Conservation (phyloP, 306 rosid species). For the Trifolium fragiferum region DNA sequence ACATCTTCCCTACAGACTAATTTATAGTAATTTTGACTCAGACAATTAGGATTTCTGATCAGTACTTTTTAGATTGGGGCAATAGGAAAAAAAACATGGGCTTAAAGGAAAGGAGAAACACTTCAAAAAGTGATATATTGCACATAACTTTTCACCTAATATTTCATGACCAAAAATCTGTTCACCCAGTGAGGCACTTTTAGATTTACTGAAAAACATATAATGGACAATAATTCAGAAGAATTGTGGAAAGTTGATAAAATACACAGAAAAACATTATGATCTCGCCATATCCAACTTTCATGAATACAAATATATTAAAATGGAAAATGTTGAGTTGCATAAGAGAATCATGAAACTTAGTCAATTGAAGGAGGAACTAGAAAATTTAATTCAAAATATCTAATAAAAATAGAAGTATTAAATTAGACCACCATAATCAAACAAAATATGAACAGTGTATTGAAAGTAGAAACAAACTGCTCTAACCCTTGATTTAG, state of each 20-base stretch:
- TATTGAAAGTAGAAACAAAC: slow-evolving; percentile 43
- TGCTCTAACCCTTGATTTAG: slow-evolving; percentile 70
- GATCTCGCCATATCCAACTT: slow-evolving; percentile 30
- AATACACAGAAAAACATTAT: slow-evolving; percentile 16
- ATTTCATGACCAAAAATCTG: slow-evolving; percentile 12
- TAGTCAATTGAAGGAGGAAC: slow-evolving; percentile 12
- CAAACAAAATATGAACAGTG: slow-evolving; percentile 17
- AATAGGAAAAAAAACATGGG: background rate
- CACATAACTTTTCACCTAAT: slow-evolving; percentile 7
- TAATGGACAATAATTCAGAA: background rate
- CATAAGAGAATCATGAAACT: slow-evolving; percentile 9
- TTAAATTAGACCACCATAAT: slow-evolving; percentile 13
- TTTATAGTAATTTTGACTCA: background rate
- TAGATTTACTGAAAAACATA: background rate
- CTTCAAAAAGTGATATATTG: background rate
- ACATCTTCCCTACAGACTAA: background rate
- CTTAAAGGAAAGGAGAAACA: slow-evolving; percentile 26
- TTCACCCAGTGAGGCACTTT: slow-evolving; percentile 10
- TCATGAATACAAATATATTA: slow-evolving; percentile 25
- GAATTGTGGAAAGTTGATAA: background rate
- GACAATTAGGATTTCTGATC: slow-evolving; percentile 1
- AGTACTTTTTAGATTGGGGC: background rate
- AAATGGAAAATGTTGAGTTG: slow-evolving; percentile 12
- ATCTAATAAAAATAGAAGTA: slow-evolving; percentile 11
- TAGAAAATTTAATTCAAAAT: slow-evolving; percentile 6